Conservation (phyloP, 2,329 filamentous ascomycete genomes). For the Elsinoe fawcettii region DNA sequence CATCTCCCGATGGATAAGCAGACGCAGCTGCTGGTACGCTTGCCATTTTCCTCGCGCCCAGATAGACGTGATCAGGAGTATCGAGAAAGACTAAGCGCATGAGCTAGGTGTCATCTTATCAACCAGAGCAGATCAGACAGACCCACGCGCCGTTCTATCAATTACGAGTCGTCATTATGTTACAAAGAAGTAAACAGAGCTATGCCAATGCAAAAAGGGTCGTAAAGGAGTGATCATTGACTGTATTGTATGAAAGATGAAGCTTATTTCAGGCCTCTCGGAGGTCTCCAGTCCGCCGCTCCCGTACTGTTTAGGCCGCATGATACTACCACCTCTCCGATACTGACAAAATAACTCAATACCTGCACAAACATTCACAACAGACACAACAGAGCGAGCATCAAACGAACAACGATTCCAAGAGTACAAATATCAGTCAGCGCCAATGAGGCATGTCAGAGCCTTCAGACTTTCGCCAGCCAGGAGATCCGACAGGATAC, state of each 20-base stretch:
- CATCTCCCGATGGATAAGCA: conserved; percentile 14
- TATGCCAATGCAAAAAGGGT: background rate
- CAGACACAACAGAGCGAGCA: background rate
- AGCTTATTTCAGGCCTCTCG: background rate
- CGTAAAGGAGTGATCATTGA: background rate
- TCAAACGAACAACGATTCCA: background rate
- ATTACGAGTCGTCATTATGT: background rate
- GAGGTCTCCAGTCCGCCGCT: background rate
- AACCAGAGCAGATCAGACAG: background rate
- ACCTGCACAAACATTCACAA: background rate
- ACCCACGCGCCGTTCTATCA: conserved; percentile 3
- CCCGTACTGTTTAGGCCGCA: background rate
- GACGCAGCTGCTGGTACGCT: background rate
- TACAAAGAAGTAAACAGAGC: background rate
- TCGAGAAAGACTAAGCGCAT: background rate
- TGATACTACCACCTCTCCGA: too few relatives aligned
- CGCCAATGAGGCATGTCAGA: conserved; percentile 39
- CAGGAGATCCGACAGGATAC: conserved; percentile 9
- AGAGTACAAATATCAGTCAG: conserved; percentile 10
- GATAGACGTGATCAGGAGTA: background rate
- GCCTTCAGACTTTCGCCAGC: conserved; percentile 38
- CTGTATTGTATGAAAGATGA: background rate
- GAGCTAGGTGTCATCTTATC: background rate
- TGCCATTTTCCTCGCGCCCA: conserved; percentile 1
- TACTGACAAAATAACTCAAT: too few relatives aligned